phyloP scores from a whole-genome alignment of 2,329 filamentous ascomycete species.

The Madurella mycetomatis region DNA sequence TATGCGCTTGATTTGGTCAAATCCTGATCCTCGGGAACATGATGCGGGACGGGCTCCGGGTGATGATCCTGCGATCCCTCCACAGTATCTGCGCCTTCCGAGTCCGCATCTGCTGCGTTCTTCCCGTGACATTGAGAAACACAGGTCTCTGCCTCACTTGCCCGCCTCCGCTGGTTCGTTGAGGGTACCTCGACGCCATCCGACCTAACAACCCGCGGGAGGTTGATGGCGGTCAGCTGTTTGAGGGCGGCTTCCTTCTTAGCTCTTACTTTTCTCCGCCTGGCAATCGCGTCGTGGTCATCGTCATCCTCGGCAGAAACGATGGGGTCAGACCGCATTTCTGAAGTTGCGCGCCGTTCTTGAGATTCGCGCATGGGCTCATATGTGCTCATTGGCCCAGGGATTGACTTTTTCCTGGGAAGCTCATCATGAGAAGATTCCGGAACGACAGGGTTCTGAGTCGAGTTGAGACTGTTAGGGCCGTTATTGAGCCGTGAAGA shows the following conservation, averaged over 20 bases:
- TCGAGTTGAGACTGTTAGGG: conserved; percentile 17
- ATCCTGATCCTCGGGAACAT: conserved; percentile 11
- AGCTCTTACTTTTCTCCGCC: conserved; percentile 34
- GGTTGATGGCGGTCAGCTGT: conserved; percentile 39
- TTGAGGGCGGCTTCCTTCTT: conserved; percentile 39
- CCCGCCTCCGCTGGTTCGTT: conserved; percentile 28
- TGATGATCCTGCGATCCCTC: conserved; percentile 19
- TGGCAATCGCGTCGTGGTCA: conserved; percentile 34
- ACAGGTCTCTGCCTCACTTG: conserved; percentile 19
- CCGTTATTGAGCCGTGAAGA: conserved; percentile 12
- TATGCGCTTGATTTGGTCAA: conserved; percentile 24
- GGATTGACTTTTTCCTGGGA: conserved; percentile 13
- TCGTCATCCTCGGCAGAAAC: conserved; percentile 29
- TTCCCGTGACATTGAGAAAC: conserved; percentile 19
- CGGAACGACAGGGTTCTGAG: conserved; percentile 17
- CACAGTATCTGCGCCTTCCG: conserved; percentile 21
- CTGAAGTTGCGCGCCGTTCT: conserved; percentile 31
- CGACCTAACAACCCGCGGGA: conserved; percentile 31
- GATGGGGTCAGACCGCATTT: conserved; percentile 23
- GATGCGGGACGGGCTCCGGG: background rate
- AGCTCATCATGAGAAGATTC: conserved; percentile 17
- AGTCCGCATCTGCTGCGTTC: conserved; percentile 17
- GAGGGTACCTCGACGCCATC: conserved; percentile 36
- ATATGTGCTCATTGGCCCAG: conserved; percentile 39
- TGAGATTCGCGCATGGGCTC: conserved; percentile 46